A percentile compares a stretch with the other conserved stretches of the same genome.
phyloP scores from a whole-genome alignment of 1,284 basidiomycete genomes.

The Macrocystidia cucumis region DNA sequence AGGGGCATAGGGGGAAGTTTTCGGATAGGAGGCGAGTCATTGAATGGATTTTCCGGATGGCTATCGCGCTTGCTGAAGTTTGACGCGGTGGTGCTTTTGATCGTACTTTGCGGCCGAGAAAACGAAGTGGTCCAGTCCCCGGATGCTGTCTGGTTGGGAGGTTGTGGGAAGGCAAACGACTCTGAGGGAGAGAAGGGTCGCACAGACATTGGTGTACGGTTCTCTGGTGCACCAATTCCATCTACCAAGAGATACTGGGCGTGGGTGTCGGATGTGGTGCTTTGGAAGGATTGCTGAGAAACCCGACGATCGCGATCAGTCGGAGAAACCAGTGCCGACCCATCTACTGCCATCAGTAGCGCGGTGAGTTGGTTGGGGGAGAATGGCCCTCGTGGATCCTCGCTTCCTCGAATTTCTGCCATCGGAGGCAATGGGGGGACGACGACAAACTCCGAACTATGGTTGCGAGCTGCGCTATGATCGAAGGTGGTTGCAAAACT shows the following conservation, averaged over 20 bases:
- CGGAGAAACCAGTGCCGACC: slow-evolving; percentile 12
- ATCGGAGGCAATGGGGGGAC: slow-evolving; percentile 36
- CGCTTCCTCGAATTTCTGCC: slow-evolving; percentile 33
- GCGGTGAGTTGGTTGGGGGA: slow-evolving; percentile 10
- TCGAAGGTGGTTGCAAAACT: slow-evolving; percentile 31
- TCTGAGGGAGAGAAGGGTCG: slow-evolving; percentile 59
- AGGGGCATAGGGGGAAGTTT: slow-evolving; percentile 5
- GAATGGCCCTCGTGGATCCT: slow-evolving; percentile 11
- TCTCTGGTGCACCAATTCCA: slow-evolving; percentile 16
- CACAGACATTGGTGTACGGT: slow-evolving; percentile 45
- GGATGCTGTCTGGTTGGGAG: slow-evolving; percentile 27
- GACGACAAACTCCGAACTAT: slow-evolving; percentile 12
- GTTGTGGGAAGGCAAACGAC: slow-evolving; percentile 57
- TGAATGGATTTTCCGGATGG: slow-evolving; percentile 27
- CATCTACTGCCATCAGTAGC: slow-evolving; percentile 18
- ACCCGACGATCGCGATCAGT: slow-evolving; percentile 15
- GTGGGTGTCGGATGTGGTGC: slow-evolving; percentile 19
- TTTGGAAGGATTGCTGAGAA: slow-evolving; percentile 31
- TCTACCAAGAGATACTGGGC: slow-evolving; percentile 32
- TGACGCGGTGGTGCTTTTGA: slow-evolving; percentile 3
- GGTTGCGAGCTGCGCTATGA: slow-evolving; percentile 15
- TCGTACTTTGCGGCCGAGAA: slow-evolving; percentile 15
- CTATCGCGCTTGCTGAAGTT: neutral
- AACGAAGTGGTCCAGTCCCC: slow-evolving; percentile 17
- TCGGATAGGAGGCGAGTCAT: slow-evolving; percentile 15